A percentile compares a stretch with the other conserved stretches of the same genome.
Evolutionary conservation across 2,329 filamentous ascomycete genomes (phyloP).

Genomic region (Neurospora sp.): DNA sequence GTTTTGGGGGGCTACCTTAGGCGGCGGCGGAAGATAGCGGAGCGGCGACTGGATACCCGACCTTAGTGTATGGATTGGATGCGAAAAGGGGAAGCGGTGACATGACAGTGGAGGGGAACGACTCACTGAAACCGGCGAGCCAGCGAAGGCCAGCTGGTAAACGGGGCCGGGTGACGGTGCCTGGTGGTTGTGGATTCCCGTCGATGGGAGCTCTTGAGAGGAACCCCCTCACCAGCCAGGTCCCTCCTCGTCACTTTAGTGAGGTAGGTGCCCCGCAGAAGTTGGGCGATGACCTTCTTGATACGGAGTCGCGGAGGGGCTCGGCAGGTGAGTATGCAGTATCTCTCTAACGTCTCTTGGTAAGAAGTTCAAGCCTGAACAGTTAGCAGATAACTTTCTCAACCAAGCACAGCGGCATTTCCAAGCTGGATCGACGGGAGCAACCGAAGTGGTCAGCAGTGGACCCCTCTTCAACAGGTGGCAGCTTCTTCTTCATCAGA

Average conservation of each 20-base stretch:
- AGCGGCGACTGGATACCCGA: background rate
- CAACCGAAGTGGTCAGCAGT: background rate
- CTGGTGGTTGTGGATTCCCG: background rate
- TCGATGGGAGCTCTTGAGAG: background rate
- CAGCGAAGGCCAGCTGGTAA: background rate
- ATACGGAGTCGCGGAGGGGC: background rate
- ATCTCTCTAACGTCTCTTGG: background rate
- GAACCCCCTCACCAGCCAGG: background rate
- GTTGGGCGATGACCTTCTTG: background rate
- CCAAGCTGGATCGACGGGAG: background rate
- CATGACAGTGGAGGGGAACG: background rate
- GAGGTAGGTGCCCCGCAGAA: background rate
- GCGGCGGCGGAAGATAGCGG: background rate
- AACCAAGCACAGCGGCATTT: background rate
- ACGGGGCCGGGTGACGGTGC: background rate
- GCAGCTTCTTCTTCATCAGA: background rate
- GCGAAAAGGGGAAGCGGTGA: background rate
- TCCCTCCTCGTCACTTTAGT: background rate
- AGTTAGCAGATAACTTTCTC: background rate
- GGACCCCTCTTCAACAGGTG: background rate
- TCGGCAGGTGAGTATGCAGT: background rate
- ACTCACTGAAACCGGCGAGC: background rate
- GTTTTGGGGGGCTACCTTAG: background rate
- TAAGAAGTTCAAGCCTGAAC: background rate
- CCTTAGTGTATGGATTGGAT: background rate